phyloP scores from a whole-genome alignment of 306 rosid species.

The Calophaca sinica region DNA sequence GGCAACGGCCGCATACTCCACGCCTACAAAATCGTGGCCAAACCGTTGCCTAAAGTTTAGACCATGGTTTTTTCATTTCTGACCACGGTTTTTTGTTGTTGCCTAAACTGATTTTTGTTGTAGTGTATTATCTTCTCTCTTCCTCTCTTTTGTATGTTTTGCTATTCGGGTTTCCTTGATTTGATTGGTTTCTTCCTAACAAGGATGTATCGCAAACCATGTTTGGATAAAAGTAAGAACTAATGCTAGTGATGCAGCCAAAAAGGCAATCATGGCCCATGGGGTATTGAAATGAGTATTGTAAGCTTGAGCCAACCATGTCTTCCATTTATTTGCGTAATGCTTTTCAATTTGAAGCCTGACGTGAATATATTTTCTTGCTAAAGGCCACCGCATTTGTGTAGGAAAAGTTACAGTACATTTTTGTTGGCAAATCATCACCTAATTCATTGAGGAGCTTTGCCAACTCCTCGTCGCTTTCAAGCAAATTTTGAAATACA shows the following conservation, averaged over 20 bases:
- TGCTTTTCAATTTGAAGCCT: conserved; percentile 4
- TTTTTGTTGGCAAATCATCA: conserved; percentile 12
- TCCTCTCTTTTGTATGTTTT: no score
- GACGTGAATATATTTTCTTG: not conserved
- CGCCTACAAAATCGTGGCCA: no score
- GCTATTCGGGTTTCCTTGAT: no score
- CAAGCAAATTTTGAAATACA: conserved; percentile 1
- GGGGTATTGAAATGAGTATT: conserved; percentile 20
- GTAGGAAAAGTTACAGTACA: not conserved
- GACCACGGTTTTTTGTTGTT: no score
- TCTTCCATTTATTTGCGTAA: conserved; percentile 7
- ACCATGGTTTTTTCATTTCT: no score
- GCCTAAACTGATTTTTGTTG: no score
- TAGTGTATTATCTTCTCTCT: no score
- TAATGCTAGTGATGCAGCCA: not conserved
- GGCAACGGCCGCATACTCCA: no score
- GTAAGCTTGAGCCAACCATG: conserved; percentile 31
- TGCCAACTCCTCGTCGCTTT: conserved; percentile 11
- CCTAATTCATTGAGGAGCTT: conserved; percentile 15
- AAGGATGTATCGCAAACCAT: not conserved
- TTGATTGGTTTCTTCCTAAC: no score
- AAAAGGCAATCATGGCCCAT: conserved; percentile 8
- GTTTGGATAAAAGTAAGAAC: conserved; percentile 21
- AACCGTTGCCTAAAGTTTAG: no score
- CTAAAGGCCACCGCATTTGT: not conserved